A percentile compares a stretch with the other conserved stretches of the same genome.
These are phyloP conservation scores for Ogataea allantospora DNA, from an alignment of 805 yeast species.

Conservation along the genomic window DNA sequence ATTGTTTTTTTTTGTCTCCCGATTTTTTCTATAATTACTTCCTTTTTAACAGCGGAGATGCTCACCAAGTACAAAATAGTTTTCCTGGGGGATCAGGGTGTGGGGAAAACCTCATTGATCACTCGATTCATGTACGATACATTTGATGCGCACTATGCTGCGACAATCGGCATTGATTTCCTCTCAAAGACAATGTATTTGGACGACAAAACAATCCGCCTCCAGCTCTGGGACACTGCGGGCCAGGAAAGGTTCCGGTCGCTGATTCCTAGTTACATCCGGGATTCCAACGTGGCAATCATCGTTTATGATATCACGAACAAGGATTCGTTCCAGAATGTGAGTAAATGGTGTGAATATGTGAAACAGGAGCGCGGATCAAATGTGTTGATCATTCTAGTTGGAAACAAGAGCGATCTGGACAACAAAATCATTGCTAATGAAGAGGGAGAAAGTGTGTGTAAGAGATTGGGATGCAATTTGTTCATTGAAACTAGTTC, in stretches of 20 bases:
- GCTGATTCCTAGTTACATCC: constrained; percentile 89
- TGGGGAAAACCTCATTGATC: constrained; percentile 92
- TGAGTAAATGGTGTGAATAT: constrained; percentile 91
- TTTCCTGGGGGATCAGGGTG: constrained; percentile 96
- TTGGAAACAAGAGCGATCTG: constrained; percentile 89
- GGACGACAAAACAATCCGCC: constrained; percentile 91
- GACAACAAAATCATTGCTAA: constrained; percentile 78
- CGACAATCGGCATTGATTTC: constrained; percentile 96
- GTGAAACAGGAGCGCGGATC: constrained; percentile 89
- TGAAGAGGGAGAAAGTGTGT: constrained; percentile 82
- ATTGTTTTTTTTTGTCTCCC: constrained; percentile 1
- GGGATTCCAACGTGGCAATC: constrained; percentile 97
- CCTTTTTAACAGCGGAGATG: constrained; percentile 25
- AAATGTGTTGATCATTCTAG: constrained; percentile 84
- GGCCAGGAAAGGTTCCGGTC: constrained; percentile 96
- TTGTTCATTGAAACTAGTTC: constrained; percentile 92
- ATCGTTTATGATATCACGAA: constrained; percentile 92
- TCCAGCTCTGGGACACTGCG: constrained; percentile 97
- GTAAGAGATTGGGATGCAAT: constrained; percentile 69
- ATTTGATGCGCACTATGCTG: constrained; percentile 93
- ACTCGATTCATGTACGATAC: constrained; percentile 99
- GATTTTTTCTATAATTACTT: constrained; percentile 1
- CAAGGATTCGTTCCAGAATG: constrained; percentile 77
- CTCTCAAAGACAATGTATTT: constrained; percentile 90
- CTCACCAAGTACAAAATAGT: constrained; percentile 81